phyloP scores from a whole-genome alignment of 2,329 filamentous ascomycete genomes.

The Fusarium solani-melongenae region DNA sequence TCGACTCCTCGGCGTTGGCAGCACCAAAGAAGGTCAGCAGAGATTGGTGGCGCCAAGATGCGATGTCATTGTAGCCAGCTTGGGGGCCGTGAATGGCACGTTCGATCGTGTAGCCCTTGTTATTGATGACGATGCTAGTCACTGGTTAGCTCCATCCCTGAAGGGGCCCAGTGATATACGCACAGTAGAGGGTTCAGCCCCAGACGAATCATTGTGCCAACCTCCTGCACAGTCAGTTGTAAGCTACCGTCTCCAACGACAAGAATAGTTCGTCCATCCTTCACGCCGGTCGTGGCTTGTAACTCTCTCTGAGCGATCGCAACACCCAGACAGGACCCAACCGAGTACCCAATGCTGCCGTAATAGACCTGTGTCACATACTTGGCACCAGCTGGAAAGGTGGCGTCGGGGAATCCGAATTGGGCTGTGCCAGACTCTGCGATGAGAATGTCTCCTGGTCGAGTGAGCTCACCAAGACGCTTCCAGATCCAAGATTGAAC shows the following conservation, averaged over 20 bases:
- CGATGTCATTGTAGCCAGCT: constrained; percentile 16
- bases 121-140: constrained; percentile 12
- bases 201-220: constrained; percentile 12
- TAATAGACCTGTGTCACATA: constrained; percentile 23
- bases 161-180: neutral
- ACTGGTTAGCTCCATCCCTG: neutral
- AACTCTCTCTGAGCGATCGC: constrained; percentile 12
- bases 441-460: constrained; percentile 8
- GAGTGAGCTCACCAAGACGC: constrained; percentile 3
- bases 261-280: constrained; percentile 4
- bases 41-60: constrained; percentile 11
- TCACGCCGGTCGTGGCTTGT: neutral
- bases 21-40: constrained; percentile 8
- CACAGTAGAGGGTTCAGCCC: constrained; percentile 8
- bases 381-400: constrained; percentile 1
- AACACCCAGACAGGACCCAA: constrained; percentile 9
- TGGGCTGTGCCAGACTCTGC: constrained; percentile 22
- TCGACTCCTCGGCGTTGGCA: neutral
- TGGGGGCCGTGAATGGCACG: constrained; percentile 13
- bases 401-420: constrained; percentile 16
- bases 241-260: constrained; percentile 21
- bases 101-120: constrained; percentile 20
- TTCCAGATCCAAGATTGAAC: constrained; percentile 25
- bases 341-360: constrained; percentile 22
- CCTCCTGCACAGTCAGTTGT: constrained; percentile 17